These are phyloP conservation scores for Linnemannia elongata DNA, from an alignment of 192 early-diverging fungal genomes.

Conservation along the genomic window DNA sequence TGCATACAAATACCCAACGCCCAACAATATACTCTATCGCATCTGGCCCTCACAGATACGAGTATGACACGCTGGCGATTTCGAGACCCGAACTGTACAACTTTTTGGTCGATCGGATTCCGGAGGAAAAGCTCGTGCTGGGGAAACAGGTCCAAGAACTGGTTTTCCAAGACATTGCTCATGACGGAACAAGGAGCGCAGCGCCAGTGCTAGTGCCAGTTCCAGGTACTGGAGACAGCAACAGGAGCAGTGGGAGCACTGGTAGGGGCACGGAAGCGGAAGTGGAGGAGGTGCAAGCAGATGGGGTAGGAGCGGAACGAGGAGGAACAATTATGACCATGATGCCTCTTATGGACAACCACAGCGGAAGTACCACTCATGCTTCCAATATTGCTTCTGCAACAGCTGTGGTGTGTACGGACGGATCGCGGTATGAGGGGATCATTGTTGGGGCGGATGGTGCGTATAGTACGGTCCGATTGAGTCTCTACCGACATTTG, in stretches of 20 bases:
- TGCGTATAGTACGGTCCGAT: constrained; percentile 33
- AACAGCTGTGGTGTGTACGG: constrained; percentile 21
- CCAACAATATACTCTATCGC: too few species aligned
- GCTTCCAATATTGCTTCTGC: neutral
- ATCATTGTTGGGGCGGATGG: constrained; percentile 44
- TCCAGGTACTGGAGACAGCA: neutral
- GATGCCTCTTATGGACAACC: neutral
- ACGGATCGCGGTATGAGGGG: constrained; percentile 22
- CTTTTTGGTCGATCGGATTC: constrained; percentile 28
- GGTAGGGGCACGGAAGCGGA: neutral
- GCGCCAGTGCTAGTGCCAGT: neutral
- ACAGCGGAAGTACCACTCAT: neutral
- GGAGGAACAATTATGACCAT: neutral
- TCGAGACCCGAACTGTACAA: constrained; percentile 49
- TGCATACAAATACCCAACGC: too few species aligned
- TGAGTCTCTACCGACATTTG: constrained; percentile 28
- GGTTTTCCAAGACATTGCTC: constrained; percentile 15
- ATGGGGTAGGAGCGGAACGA: neutral
- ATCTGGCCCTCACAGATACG: constrained; percentile 12
- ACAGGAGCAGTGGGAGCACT: neutral
- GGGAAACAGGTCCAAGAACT: constrained; percentile 28
- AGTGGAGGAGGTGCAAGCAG: neutral
- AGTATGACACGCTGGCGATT: constrained; percentile 29
- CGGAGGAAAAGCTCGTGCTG: constrained; percentile 20
- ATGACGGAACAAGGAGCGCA: neutral